Evolutionary conservation across 2,329 filamentous ascomycete genomes (phyloP), one percentile per base, ranked within the genome.

Genomic region (Coniosporium tulheliwenetii): DNA sequence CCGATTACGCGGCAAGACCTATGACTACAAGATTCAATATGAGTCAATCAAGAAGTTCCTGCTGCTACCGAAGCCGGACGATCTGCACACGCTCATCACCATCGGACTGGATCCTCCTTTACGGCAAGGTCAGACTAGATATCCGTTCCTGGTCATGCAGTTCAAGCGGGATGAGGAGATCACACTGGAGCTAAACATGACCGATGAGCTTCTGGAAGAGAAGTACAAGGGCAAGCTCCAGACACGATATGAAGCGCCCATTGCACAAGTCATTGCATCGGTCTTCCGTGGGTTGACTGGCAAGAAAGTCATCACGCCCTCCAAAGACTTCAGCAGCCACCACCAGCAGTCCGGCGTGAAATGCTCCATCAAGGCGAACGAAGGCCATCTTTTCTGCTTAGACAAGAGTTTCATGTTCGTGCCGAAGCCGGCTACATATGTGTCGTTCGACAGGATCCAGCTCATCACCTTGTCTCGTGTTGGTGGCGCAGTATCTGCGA

Each of bases 21-120:
- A 98, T 69, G 93, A 98, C 67, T 98, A 98, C 77, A 98, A 98
- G 74, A 96, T 98, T 49, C 86, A 95, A 60, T 98, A 95, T 64
- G 85, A 95, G 43, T 78, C 81, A 39, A 86, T 96, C 65, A 98
- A 98, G 71, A 96, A 96, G 61, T 96, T 96, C 59, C 95, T 98
- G 79, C 75, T 96, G 29, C 77, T 98, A 5, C 91, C 91, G 38
- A 98, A 98, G 66, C 91, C 91, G n/a, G 91, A 98, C 59, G 91
- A 98, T 50, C 77, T 91, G 52, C 91, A 98, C 59, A 87, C 83
- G 49, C 81, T 98, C 67, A 85, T 98, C 48, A 89, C 85, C 47
- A 81, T 98, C 48, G 91, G 93, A 41, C 71, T 98, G 31, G 91
- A 98, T 54, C 91, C 91, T 16, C 91, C 91, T 31, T 73, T 98